A percentile compares a stretch with the other conserved stretches of the same genome.
Evolutionary conservation across 441 rosid species (phyloP).

Genomic region (Metrosideros polymorpha): DNA sequence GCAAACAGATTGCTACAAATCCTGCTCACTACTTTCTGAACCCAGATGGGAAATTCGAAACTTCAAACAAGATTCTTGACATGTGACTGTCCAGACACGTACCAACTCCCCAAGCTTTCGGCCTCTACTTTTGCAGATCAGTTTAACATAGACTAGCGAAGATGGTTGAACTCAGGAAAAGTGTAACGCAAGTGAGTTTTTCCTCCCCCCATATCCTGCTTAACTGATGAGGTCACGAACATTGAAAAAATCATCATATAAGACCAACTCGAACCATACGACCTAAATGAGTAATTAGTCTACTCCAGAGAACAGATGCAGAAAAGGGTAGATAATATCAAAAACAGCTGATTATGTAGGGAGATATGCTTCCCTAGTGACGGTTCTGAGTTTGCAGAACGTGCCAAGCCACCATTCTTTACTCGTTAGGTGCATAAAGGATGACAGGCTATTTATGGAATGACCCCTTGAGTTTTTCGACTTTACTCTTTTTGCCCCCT

Average conservation of each 20-base stretch:
- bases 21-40: not conserved
- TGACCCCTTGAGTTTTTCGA: not conserved
- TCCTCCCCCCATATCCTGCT: not conserved
- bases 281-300: not conserved
- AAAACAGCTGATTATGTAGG: not conserved
- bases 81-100: not conserved
- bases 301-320: not conserved
- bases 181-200: not conserved
- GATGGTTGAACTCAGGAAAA: not conserved
- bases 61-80: not conserved
- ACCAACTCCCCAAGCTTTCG: not conserved
- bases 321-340: not conserved
- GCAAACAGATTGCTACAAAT: not conserved
- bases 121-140: not conserved
- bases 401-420: not conserved
- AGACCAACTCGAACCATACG: not conserved
- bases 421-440: not conserved
- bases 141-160: not conserved
- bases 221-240: not conserved
- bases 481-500: not conserved
- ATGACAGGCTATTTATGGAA: not conserved
- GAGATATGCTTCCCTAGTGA: not conserved
- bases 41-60: not conserved
- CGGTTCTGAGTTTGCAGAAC: not conserved
- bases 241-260: not conserved